Base-by-base conservation (phyloP, 2,329 filamentous ascomycete genomes). In the Microcera coccophila region DNA sequence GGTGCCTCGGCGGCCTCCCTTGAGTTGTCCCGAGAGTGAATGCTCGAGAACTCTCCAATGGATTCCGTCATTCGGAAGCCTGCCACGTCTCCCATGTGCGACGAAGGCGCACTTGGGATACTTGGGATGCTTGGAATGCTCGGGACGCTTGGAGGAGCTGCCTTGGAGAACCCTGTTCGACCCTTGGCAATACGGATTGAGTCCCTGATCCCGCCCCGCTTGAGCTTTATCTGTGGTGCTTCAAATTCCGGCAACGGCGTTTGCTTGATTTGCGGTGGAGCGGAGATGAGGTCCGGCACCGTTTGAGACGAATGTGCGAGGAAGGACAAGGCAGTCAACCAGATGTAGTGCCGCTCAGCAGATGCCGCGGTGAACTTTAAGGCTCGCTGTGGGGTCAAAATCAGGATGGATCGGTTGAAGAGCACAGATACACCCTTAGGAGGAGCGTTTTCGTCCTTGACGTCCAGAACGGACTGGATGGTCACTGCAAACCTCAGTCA, bases 401-500 rank as follows among this genome's bases (percentile, higher is more conserved):
- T 95, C 36, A 98, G 70, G 55, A 98, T 97, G 0, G 93, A 97
- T 39, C 93, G 84, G 66, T 94, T 89, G 71, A 96, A 97, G 9
- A 89, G 70, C 17, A 72, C 64, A 5, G 75, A 68, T 26, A 64
- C 60, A 40, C 84, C 85, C 63, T 85, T 93, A 1, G 91, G 91
- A 29, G 87, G 64, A 5, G 88, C 81, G 49, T 93, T 95, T 59
- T 93, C 89, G 57, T 98, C 93, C 66, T 94, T 94, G 51, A 98
- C 93, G 59, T 98, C 93, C 21, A 98, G 76, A 4, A 98, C 93
- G 9, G 93, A 96, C 72, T 97, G 91, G 52, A 98, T 96, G 9
- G 78, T 81, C 58, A 98, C 90, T 96, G 58, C 22, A 47, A 41
- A n/a, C n/a, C n/a, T n/a, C 47, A 45, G 62, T 71, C 66, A 70